Percentiles rank a stretch among this genome's conserved stretches.
Evolutionary conservation across 2,329 filamentous ascomycete species (phyloP).

Genomic region (Eutypella sp.): DNA sequence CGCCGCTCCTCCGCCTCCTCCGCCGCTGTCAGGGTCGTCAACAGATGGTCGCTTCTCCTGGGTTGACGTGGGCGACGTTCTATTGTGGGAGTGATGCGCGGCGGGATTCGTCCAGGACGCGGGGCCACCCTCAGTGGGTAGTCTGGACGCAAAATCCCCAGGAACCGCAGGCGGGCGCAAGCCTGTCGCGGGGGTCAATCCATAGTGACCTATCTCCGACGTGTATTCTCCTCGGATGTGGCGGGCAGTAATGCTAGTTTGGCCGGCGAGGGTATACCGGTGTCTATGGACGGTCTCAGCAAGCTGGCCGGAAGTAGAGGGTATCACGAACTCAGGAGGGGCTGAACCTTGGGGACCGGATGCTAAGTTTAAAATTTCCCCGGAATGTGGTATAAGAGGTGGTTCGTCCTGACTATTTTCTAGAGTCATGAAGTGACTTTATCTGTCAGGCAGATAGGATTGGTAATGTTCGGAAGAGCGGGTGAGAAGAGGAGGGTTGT

Average conservation of each 20-base stretch:
- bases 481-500: conserved; percentile 15
- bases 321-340: conserved; percentile 14
- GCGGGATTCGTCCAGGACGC: conserved; percentile 8
- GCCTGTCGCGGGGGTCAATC: conserved; percentile 20
- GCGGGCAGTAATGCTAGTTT: conserved; percentile 15
- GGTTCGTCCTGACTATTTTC: conserved; percentile 19
- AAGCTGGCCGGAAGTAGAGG: conserved; percentile 14
- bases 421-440: conserved; percentile 27
- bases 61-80: conserved; percentile 7
- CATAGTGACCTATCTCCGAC: conserved; percentile 24
- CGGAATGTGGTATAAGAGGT: conserved; percentile 18
- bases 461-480: conserved; percentile 14
- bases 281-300: conserved; percentile 17
- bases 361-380: conserved; percentile 16
- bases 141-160: conserved; percentile 11
- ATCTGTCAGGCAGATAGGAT: no score
- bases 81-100: conserved; percentile 12
- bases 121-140: conserved; percentile 10
- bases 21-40: conserved; percentile 8
- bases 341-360: conserved; percentile 14
- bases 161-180: conserved; percentile 13
- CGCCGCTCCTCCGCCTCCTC: background rate
- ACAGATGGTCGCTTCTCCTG: conserved; percentile 17
- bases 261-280: conserved; percentile 16
- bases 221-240: conserved; percentile 20